Conservation (phyloP, 345 rosid genomes). For the Salix dunnii region DNA sequence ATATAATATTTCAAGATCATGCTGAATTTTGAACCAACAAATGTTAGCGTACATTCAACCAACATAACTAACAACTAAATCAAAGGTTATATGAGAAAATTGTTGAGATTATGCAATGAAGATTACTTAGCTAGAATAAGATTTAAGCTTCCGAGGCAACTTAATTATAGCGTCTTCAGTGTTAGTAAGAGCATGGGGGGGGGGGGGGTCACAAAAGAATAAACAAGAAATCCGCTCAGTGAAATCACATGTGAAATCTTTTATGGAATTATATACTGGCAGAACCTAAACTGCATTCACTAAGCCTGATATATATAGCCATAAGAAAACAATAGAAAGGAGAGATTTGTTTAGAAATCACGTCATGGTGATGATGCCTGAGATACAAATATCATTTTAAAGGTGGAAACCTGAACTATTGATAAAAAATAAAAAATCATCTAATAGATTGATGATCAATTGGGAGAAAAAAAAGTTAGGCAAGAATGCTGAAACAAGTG, state of each 20-base stretch:
- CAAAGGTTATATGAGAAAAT: neutral
- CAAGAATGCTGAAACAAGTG: constrained; percentile 1
- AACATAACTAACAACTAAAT: neutral
- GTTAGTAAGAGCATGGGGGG: neutral
- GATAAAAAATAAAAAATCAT: neutral
- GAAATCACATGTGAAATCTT: constrained; percentile 6
- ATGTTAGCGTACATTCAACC: neutral
- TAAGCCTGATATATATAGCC: neutral
- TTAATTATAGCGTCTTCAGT: neutral
- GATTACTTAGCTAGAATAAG: neutral
- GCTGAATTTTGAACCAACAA: neutral
- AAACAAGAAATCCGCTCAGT: constrained; percentile 5
- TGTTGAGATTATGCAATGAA: neutral
- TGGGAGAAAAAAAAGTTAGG: neutral
- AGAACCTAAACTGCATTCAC: neutral
- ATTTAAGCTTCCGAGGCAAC: neutral
- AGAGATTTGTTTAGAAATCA: constrained; percentile 2
- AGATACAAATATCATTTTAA: neutral
- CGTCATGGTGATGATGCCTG: neutral
- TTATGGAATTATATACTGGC: neutral
- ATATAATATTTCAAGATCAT: neutral
- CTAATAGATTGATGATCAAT: neutral
- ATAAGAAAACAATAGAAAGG: neutral
- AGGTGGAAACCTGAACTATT: neutral
- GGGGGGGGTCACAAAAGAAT: neutral